Percentiles rank a stretch among this genome's conserved stretches.
Evolutionary conservation across 345 rosid genomes (phyloP).

Genomic region (Murraya paniculata): DNA sequence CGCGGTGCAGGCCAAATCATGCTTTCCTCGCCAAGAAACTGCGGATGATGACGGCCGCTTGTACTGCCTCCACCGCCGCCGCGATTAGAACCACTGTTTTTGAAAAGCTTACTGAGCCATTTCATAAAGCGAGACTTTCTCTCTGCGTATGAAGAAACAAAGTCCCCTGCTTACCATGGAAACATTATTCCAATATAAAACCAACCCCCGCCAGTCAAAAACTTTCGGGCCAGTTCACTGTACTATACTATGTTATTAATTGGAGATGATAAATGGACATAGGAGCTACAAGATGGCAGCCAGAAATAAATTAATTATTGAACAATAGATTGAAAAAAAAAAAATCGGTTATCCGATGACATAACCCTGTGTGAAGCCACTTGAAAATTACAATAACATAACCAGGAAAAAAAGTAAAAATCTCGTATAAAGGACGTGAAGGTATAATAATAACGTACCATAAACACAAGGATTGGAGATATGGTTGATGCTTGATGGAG

Average conservation of each 20-base stretch:
- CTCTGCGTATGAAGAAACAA: conserved; percentile 66
- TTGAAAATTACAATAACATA: too few relatives aligned
- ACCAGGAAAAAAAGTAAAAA: not conserved
- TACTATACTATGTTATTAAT: too few relatives aligned
- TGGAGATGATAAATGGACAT: too few relatives aligned
- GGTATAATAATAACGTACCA: conserved; percentile 37
- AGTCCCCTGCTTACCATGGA: conserved; percentile 59
- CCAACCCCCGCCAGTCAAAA: not conserved
- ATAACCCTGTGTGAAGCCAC: too few relatives aligned
- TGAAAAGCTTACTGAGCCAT: conserved; percentile 91
- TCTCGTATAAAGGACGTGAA: not conserved
- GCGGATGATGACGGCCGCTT: conserved; percentile 47
- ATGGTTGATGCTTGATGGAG: conserved; percentile 50
- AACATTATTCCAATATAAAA: conserved; percentile 14
- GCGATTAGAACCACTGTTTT: conserved; percentile 40
- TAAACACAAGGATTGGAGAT: conserved; percentile 79
- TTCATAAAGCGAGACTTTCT: conserved; percentile 81
- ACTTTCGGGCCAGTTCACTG: too few relatives aligned
- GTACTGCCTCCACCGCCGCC: conserved; percentile 18
- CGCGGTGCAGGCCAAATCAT: conserved; percentile 66
- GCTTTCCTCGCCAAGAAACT: conserved; percentile 76
- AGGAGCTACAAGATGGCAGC: too few relatives aligned
- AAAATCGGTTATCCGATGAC: too few relatives aligned
- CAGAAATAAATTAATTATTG: too few relatives aligned
- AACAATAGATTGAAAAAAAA: too few relatives aligned